Conservation (phyloP, 148 eudicot species). For the Limonium bicolor region DNA sequence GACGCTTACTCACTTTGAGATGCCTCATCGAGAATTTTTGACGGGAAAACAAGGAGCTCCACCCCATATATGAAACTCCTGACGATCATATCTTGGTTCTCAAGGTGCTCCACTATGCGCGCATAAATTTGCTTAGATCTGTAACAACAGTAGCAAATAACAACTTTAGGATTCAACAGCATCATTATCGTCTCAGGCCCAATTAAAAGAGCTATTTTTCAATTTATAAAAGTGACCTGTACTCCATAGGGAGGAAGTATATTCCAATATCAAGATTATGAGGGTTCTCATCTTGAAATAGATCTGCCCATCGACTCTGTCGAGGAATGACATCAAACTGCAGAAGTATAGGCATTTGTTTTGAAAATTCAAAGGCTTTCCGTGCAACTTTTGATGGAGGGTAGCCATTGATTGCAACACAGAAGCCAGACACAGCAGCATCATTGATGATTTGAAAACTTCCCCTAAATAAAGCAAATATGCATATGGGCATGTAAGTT, state of each 20-base stretch:
- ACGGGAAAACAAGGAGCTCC: constrained; percentile 46
- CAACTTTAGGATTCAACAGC: not conserved
- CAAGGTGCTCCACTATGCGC: constrained; percentile 27
- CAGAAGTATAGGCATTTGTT: constrained; percentile 37
- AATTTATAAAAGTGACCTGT: constrained; percentile 28
- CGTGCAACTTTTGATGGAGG: constrained; percentile 31
- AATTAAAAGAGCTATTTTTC: not conserved
- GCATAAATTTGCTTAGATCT: constrained; percentile 19
- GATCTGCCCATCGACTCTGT: constrained; percentile 12
- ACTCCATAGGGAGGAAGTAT: constrained; percentile 32
- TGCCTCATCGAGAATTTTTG: constrained; percentile 23
- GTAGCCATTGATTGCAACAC: constrained; percentile 32
- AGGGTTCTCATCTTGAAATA: constrained; percentile 37
- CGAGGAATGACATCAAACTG: constrained; percentile 28
- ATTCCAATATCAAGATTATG: constrained; percentile 44
- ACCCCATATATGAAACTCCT: constrained; percentile 22
- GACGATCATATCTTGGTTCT: constrained; percentile 21
- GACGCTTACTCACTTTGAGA: constrained; percentile 47
- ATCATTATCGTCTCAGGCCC: not conserved
- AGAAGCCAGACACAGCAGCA: not conserved
- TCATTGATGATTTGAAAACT: constrained; percentile 20
- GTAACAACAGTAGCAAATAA: constrained; percentile 4
- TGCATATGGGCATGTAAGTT: not conserved
- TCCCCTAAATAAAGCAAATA: constrained; percentile 39
- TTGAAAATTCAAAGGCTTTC: constrained; percentile 28